These are phyloP conservation scores for Eucalyptus virginea DNA, from an alignment of 345 rosid genomes.

Conservation along the genomic window DNA sequence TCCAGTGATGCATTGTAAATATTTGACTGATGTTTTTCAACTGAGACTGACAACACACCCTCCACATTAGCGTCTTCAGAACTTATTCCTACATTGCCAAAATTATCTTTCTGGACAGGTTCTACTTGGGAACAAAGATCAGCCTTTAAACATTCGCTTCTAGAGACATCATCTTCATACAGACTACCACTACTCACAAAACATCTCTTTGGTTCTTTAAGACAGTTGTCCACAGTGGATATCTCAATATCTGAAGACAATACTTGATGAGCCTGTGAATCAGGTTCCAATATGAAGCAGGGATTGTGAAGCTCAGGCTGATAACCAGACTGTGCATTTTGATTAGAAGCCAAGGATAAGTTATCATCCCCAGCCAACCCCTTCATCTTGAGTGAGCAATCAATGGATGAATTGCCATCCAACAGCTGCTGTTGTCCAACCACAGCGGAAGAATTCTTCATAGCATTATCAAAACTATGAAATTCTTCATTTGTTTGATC, in stretches of 20 bases:
- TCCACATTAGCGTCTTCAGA: not conserved
- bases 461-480: not conserved
- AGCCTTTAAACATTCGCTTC: not conserved
- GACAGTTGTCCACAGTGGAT: not conserved
- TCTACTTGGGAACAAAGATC: not conserved
- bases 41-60: not conserved
- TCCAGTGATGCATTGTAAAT: not conserved
- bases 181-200: not conserved
- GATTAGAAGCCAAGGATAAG: not conserved
- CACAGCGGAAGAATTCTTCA: not conserved
- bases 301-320: not conserved
- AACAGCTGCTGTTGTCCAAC: not conserved
- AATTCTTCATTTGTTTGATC: conserved; percentile 8
- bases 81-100: not conserved
- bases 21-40: not conserved
- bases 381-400: not conserved
- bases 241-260: not conserved
- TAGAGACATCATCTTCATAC: not conserved
- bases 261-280: not conserved
- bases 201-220: not conserved
- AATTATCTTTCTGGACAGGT: not conserved
- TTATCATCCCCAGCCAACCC: not conserved
- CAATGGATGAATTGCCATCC: not conserved
- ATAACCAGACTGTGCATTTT: not conserved
- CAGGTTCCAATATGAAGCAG: not conserved